A percentile compares a stretch with the other conserved stretches of the same genome.
Evolutionary conservation across 148 eudicot species (phyloP).

Genomic region (Rhododendron vialii): DNA sequence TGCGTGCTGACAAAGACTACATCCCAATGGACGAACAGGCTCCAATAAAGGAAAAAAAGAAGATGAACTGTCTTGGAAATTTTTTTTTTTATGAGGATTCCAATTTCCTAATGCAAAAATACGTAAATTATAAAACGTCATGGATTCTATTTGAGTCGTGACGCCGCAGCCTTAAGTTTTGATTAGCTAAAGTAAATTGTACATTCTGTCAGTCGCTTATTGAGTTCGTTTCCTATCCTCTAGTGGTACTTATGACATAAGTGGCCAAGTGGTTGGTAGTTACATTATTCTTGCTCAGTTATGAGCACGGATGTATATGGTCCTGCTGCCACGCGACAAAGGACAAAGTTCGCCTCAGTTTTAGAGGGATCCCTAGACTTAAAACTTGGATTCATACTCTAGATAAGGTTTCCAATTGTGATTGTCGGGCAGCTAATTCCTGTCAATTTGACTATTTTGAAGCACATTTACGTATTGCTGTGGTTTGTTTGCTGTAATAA

Average conservation of each 20-base stretch:
- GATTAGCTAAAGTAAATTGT: neutral
- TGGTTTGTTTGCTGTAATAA: neutral
- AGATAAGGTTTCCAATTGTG: neutral
- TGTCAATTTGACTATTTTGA: neutral
- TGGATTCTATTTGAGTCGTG: neutral
- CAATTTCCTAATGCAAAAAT: neutral
- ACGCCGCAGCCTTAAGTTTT: neutral
- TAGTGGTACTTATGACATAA: neutral
- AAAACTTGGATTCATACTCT: neutral
- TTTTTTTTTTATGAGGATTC: neutral
- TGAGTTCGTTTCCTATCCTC: neutral
- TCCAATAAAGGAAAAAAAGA: neutral
- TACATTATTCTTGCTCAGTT: neutral
- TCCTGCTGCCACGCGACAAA: neutral
- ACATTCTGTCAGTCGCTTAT: neutral
- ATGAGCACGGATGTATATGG: neutral
- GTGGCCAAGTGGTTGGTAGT: neutral
- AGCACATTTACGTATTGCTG: neutral
- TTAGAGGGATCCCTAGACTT: neutral
- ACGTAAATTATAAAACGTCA: neutral
- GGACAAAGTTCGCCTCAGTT: neutral
- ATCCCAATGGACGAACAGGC: neutral
- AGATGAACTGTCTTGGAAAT: too few species aligned
- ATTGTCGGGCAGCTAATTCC: neutral
- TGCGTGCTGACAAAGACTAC: neutral